These are phyloP conservation scores for Penicillium egyptiacum DNA, from an alignment of 495 filamentous ascomycete species.

Conservation along the genomic window DNA sequence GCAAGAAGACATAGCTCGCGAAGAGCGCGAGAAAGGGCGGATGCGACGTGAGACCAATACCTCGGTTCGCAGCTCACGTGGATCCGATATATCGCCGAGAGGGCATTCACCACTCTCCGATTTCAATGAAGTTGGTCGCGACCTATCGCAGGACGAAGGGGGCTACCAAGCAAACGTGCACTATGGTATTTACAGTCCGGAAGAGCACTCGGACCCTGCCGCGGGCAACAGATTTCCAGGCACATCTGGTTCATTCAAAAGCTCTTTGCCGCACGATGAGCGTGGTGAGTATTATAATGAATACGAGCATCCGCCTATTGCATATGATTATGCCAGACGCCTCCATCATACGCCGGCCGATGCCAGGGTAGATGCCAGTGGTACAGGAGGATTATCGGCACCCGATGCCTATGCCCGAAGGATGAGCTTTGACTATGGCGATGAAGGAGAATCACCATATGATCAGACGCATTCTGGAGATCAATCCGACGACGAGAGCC, in stretches of 20 bases:
- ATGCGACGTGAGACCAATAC: slow-evolving; percentile 54
- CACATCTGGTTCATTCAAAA: slow-evolving; percentile 36
- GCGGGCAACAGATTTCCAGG: slow-evolving; percentile 14
- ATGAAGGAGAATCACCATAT: slow-evolving; percentile 58
- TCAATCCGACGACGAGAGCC: slow-evolving; percentile 53
- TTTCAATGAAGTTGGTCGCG: slow-evolving; percentile 59
- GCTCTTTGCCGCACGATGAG: slow-evolving; percentile 38
- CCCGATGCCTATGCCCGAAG: slow-evolving; percentile 63
- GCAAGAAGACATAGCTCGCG: slow-evolving; percentile 66
- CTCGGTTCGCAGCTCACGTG: slow-evolving; percentile 38
- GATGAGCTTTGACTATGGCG: slow-evolving; percentile 92
- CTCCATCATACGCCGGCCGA: slow-evolving; percentile 55
- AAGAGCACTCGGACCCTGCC: slow-evolving; percentile 24
- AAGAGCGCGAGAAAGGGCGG: slow-evolving; percentile 44
- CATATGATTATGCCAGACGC: slow-evolving; percentile 56
- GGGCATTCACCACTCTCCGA: slow-evolving; percentile 18
- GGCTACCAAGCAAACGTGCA: slow-evolving; percentile 70
- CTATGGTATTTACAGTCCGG: slow-evolving; percentile 53
- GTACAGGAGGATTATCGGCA: slow-evolving; percentile 79
- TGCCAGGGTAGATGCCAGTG: slow-evolving; percentile 73
- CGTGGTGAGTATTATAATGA: slow-evolving; percentile 39
- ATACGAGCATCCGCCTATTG: slow-evolving; percentile 45
- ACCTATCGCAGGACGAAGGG: slow-evolving; percentile 70
- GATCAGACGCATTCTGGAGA: slow-evolving; percentile 55
- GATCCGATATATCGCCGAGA: slow-evolving; percentile 23